A percentile compares a stretch with the other conserved stretches of the same genome.
Evolutionary conservation across 257 asterid species (phyloP).

Genomic region (Asclepias syriaca): DNA sequence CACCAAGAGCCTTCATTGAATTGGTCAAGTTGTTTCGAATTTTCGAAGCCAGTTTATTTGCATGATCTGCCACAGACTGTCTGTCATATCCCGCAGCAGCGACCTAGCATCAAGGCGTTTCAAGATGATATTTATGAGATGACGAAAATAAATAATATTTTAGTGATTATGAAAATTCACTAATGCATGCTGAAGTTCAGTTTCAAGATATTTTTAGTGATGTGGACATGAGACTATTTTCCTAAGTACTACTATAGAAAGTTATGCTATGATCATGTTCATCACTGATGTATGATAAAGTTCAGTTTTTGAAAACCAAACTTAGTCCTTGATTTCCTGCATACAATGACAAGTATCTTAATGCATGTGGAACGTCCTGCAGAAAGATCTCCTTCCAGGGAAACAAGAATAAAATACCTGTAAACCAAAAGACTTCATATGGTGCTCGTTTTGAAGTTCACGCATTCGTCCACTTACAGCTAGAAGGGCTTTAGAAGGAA

Average conservation of each 20-base stretch:
- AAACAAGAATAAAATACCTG: constrained; percentile 27
- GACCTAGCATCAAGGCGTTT: constrained; percentile 21
- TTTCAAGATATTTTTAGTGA: too few relatives aligned
- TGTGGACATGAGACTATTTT: not conserved
- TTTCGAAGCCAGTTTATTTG: constrained; percentile 39
- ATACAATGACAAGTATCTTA: not conserved
- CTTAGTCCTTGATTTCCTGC: not conserved
- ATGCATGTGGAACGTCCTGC: not conserved
- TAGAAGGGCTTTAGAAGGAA: constrained; percentile 37
- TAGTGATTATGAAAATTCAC: too few relatives aligned
- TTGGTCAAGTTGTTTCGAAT: constrained; percentile 71
- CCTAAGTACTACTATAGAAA: not conserved
- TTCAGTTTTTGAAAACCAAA: not conserved
- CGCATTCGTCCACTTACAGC: constrained; percentile 68
- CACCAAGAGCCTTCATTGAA: constrained; percentile 89
- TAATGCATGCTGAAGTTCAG: too few relatives aligned
- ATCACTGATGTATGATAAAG: not conserved
- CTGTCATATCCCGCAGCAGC: constrained; percentile 44
- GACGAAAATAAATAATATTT: not conserved
- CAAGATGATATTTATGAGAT: not conserved
- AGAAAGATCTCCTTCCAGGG: not conserved
- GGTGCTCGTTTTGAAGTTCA: constrained; percentile 55
- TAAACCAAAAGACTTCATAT: constrained; percentile 55
- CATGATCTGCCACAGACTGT: constrained; percentile 47
- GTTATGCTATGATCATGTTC: not conserved